These are phyloP conservation scores for Megacollybia marginata DNA, from an alignment of 768 basidiomycete species.

Conservation along the genomic window DNA sequence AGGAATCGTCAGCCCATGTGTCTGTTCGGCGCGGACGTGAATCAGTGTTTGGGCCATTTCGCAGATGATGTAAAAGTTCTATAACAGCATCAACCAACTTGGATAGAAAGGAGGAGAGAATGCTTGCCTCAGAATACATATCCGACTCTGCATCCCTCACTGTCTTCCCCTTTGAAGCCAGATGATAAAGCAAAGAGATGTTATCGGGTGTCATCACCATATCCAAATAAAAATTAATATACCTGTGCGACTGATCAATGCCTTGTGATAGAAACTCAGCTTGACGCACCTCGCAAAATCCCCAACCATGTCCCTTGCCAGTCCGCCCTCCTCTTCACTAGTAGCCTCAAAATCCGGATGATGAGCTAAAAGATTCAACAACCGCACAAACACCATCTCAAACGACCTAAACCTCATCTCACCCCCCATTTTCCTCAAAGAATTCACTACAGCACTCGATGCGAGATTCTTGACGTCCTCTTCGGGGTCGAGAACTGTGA, in stretches of 20 bases:
- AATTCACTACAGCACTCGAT: background rate
- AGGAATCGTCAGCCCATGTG: slow-evolving; percentile 66
- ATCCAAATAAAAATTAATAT: slow-evolving; percentile 84
- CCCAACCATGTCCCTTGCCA: slow-evolving; percentile 52
- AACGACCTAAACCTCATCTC: slow-evolving; percentile 57
- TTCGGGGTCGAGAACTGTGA: slow-evolving; percentile 90
- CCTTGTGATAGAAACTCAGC: background rate
- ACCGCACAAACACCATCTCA: slow-evolving; percentile 77
- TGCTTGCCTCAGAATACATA: slow-evolving; percentile 60
- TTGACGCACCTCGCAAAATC: slow-evolving; percentile 72
- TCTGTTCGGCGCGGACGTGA: slow-evolving; percentile 52
- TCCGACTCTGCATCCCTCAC: slow-evolving; percentile 73
- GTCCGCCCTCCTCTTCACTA: slow-evolving; percentile 4
- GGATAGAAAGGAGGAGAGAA: background rate
- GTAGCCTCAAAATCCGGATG: slow-evolving; percentile 80
- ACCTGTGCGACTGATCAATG: slow-evolving; percentile 39
- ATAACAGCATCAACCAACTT: background rate
- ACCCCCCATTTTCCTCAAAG: background rate
- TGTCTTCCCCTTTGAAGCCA: slow-evolving; percentile 79
- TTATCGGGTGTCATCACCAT: slow-evolving; percentile 74
- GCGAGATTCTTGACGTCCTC: slow-evolving; percentile 67
- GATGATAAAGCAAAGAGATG: slow-evolving; percentile 72
- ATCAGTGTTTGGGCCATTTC: slow-evolving; percentile 89
- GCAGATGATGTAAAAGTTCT: slow-evolving; percentile 85
- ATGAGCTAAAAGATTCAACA: slow-evolving; percentile 84